phyloP scores from a whole-genome alignment of 1,284 basidiomycete species.

The Cryptococcus wingfieldii region DNA sequence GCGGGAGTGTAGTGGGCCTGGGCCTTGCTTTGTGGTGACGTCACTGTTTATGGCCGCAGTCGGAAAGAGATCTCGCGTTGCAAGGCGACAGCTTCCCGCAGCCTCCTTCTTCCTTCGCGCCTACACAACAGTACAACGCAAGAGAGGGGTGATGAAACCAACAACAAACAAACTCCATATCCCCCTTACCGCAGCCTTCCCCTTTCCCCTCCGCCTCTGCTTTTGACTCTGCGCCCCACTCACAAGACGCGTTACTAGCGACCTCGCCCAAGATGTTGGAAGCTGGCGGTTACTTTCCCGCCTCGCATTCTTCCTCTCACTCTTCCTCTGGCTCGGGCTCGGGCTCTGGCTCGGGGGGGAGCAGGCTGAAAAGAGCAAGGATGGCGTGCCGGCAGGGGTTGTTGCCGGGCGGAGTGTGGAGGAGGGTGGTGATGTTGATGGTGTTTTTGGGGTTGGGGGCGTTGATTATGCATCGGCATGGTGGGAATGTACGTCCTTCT shows the following conservation, averaged over 20 bases:
- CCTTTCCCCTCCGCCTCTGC: no score
- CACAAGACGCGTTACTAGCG: no score
- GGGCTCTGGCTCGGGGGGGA: neutral
- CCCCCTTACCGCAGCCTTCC: no score
- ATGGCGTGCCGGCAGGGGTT: neutral
- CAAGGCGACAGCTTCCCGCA: no score
- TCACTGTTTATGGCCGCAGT: no score
- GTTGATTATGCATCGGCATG: neutral
- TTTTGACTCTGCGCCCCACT: no score
- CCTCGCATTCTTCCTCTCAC: no score
- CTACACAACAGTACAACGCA: neutral
- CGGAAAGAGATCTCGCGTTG: no score
- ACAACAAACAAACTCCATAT: slow-evolving; percentile 11
- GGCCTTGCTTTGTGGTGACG: no score
- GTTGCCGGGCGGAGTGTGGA: neutral
- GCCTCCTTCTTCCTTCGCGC: no score
- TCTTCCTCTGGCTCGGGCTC: neutral
- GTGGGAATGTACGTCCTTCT: neutral
- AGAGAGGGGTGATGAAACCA: neutral
- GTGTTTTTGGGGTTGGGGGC: neutral
- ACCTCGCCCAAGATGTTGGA: slow-evolving; percentile 8
- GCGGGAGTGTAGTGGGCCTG: no score
- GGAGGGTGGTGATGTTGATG: slow-evolving; percentile 2
- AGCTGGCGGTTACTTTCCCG: neutral
- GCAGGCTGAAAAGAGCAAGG: neutral